Base-by-base conservation (phyloP, 495 filamentous ascomycete species). In the Tuber borchii region DNA sequence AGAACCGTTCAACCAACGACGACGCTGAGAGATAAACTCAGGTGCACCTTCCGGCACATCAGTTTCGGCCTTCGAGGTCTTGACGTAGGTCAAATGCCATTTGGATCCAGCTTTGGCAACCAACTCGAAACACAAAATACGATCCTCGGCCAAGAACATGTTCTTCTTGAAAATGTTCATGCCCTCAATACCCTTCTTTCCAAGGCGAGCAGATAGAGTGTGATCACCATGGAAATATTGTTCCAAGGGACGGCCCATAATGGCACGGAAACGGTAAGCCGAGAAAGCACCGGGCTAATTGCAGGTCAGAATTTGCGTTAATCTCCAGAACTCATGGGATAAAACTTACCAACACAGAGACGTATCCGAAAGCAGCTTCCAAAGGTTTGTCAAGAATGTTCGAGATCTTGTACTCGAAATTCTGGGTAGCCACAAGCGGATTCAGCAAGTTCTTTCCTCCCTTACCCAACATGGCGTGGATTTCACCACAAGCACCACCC, bases 161-260 rank as follows among this genome's bases (percentile, higher is more conserved):
- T 85, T 85, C 76, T 84, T 84, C 43, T 84, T 84, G 81, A 85
- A 85, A 71, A 85, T 84, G 71, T 83, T 83, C 73, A 85, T 99
- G 78, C 94, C 83, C 69, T 84, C 83, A 43, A 83, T 80, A 78
- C 82, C 95, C 88, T 99, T 99, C 86, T 97, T 97, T 75, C 93
- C 93, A 73, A 97, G 89, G 72, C 93, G 89, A 85, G 95, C 95
- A 74, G 95, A 96, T 37, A 98, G 74, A 20, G 82, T 84, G 68
- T 84, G 84, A 61, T 85, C 84, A 79, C 84, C 84, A 65, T 83
- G 81, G 78, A 85, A 85, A 73, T 85, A 85, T 74, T 85, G 83
- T 45, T 85, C 84, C 46, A 85, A 74, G 19, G 84, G 84, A 31
- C 84, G 82, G 44, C 84, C 82, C 75, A 83, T 83, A 31, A 81